Percentiles rank a stretch among this genome's conserved stretches.
Evolutionary conservation across 768 basidiomycete genomes (phyloP).

Genomic region (Tylopilus felleus): DNA sequence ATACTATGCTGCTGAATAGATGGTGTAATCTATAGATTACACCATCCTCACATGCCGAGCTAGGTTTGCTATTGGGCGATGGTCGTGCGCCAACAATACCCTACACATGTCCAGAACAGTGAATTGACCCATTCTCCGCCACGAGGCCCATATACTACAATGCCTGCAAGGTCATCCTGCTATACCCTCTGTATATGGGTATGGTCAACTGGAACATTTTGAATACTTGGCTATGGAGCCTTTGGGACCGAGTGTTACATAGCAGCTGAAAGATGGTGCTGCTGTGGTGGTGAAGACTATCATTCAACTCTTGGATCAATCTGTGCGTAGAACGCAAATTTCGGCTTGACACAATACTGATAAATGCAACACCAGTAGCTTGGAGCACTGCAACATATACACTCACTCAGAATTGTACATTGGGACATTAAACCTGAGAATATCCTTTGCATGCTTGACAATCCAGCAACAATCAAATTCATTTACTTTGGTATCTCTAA

Average conservation of each 20-base stretch:
- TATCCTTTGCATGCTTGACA: neutral
- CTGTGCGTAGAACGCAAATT: neutral
- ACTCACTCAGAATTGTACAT: neutral
- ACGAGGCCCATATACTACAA: neutral
- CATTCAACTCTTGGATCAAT: neutral
- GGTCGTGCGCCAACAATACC: too few species aligned
- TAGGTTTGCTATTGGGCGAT: too few species aligned
- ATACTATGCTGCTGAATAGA: too few species aligned
- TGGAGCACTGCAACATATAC: neutral
- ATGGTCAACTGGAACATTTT: slow-evolving; percentile 1
- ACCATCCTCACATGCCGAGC: too few species aligned
- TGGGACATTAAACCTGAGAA: slow-evolving; percentile 1
- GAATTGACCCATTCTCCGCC: neutral
- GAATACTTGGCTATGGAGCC: neutral
- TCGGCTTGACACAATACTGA: neutral
- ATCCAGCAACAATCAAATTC: slow-evolving; percentile 2
- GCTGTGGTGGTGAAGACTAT: neutral
- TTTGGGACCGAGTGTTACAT: neutral
- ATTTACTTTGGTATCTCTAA: slow-evolving; percentile 4
- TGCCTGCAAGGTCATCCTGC: neutral
- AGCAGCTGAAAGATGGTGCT: neutral
- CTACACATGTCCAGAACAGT: slow-evolving; percentile 1
- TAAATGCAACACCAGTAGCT: neutral
- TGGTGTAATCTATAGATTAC: too few species aligned
- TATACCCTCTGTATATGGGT: neutral